Evolutionary conservation across 805 yeast genomes (phyloP).

Genomic region (Lachancea quebecensis): DNA sequence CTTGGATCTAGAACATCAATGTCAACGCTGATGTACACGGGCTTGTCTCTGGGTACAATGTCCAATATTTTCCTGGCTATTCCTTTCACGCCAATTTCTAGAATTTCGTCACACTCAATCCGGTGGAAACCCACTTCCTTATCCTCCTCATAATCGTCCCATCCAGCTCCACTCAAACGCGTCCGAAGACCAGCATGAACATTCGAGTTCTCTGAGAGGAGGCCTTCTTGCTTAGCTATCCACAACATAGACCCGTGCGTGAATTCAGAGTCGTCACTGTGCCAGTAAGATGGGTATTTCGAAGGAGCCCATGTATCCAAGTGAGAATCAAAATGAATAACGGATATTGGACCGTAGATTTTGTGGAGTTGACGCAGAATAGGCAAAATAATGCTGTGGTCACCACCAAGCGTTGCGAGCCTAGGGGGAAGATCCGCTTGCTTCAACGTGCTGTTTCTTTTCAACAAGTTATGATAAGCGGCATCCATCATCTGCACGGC

Average conservation of each 20-base stretch:
- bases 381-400: slow-evolving; percentile 70
- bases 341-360: slow-evolving; percentile 59
- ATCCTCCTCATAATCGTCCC: slow-evolving; percentile 61
- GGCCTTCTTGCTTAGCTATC: slow-evolving; percentile 68
- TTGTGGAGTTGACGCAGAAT: slow-evolving; percentile 58
- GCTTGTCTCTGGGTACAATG: slow-evolving; percentile 53
- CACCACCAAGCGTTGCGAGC: slow-evolving; percentile 73
- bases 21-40: slow-evolving; percentile 75
- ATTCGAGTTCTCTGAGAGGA: slow-evolving; percentile 47
- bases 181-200: slow-evolving; percentile 76
- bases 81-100: slow-evolving; percentile 56
- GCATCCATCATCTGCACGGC: slow-evolving; percentile 58
- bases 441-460: slow-evolving; percentile 22
- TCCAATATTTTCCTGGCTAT: slow-evolving; percentile 47
- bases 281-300: slow-evolving; percentile 60
- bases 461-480: slow-evolving; percentile 49
- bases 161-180: slow-evolving; percentile 53
- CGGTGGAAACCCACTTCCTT: slow-evolving; percentile 61
- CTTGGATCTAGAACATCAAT: slow-evolving; percentile 72
- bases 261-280: slow-evolving; percentile 49
- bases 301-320: slow-evolving; percentile 76
- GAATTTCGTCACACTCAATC: slow-evolving; percentile 66
- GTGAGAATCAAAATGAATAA: slow-evolving; percentile 81
- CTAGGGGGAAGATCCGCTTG: slow-evolving; percentile 43
- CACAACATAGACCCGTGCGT: slow-evolving; percentile 86